phyloP scores from a whole-genome alignment of 2,329 filamentous ascomycete species.

The Alternaria metachromatica region DNA sequence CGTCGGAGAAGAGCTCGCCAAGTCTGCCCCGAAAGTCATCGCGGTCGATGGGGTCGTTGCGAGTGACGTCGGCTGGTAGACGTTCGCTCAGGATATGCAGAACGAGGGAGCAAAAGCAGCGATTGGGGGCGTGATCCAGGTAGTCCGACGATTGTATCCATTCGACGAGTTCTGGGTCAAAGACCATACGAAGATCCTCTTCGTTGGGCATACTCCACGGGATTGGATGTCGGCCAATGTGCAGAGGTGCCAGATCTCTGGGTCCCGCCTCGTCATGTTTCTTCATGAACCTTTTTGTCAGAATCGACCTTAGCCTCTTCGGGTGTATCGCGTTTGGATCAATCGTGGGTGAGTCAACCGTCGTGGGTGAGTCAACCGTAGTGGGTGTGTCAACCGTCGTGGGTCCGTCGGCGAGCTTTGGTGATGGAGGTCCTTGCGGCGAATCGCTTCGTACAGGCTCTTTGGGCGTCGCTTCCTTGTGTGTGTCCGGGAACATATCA shows the following conservation, averaged over 20 bases:
- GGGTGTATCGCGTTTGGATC: background rate
- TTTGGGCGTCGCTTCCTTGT: background rate
- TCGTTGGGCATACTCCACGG: background rate
- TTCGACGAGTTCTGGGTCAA: background rate
- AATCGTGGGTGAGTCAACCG: background rate
- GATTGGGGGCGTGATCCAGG: background rate
- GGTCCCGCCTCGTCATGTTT: background rate
- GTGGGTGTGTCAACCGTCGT: background rate
- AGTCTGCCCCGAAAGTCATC: background rate
- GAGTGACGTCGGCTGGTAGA: background rate
- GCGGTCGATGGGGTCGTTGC: background rate
- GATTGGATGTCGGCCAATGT: background rate
- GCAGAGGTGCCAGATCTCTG: background rate
- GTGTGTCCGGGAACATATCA: background rate
- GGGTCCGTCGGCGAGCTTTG: background rate
- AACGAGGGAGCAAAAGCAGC: constrained; percentile 7
- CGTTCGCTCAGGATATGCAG: background rate
- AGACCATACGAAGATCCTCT: background rate
- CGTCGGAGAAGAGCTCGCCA: background rate
- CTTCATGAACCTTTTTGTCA: background rate
- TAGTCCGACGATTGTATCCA: background rate
- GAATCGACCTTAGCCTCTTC: background rate
- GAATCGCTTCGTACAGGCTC: background rate
- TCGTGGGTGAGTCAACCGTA: background rate
- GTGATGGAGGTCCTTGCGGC: background rate